Percentiles rank a stretch among this genome's conserved stretches.
These are phyloP conservation scores for Meyerozyma carpophila DNA, from an alignment of 1,139 yeast genomes.

Conservation along the genomic window DNA sequence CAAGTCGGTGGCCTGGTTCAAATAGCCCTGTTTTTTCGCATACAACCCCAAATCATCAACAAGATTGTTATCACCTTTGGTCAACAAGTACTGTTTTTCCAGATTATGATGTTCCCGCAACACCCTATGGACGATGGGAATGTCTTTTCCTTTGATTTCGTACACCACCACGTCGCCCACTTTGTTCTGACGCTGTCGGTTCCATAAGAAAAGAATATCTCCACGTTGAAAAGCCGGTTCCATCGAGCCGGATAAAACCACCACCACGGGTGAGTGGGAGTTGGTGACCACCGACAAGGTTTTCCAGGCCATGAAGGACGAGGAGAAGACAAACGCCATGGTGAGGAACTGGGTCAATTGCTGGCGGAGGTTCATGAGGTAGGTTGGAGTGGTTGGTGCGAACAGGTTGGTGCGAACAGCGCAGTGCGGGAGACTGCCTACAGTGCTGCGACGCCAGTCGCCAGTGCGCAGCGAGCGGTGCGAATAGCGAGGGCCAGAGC, in stretches of 20 bases:
- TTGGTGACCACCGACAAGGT: constrained; percentile 71
- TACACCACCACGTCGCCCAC: constrained; percentile 99
- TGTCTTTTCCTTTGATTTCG: constrained; percentile 70
- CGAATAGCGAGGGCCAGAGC: no score
- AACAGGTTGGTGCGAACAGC: no score
- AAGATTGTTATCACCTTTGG: constrained; percentile 96
- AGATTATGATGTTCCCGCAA: constrained; percentile 66
- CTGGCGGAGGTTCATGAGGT: constrained; percentile 39
- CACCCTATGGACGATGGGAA: constrained; percentile 95
- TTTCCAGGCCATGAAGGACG: constrained; percentile 93
- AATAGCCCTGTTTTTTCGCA: constrained; percentile 68
- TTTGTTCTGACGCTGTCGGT: constrained; percentile 57
- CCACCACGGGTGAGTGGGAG: constrained; percentile 92
- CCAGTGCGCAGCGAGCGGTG: no score
- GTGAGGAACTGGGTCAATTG: constrained; percentile 55
- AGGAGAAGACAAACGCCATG: constrained; percentile 72
- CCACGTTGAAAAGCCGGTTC: constrained; percentile 99
- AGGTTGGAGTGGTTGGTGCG: background rate
- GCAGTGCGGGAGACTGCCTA: no score
- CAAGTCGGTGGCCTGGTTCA: constrained; percentile 71
- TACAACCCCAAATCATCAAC: constrained; percentile 86
- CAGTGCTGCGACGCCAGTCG: no score
- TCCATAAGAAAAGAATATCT: constrained; percentile 88
- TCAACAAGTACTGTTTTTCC: constrained; percentile 68
- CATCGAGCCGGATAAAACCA: constrained; percentile 96